phyloP scores from a whole-genome alignment of 2,329 filamentous ascomycete species.

The Fusarium sp. region DNA sequence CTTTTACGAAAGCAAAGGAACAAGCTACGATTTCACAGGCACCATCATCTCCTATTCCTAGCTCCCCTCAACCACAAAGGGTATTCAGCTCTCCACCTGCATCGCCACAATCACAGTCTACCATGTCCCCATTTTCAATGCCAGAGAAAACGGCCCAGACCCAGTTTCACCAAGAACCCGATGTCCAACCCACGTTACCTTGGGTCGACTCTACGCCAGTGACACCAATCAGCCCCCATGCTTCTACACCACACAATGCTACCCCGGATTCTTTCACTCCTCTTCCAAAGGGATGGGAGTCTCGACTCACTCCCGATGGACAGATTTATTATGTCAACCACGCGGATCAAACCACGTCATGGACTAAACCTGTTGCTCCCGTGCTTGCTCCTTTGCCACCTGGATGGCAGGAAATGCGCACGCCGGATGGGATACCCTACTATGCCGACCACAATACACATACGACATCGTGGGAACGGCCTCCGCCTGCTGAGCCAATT shows the following conservation, averaged over 20 bases:
- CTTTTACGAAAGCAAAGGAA: not conserved
- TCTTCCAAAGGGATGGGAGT: not conserved
- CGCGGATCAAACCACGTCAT: not conserved
- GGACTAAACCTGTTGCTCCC: not conserved
- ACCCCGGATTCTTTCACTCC: not conserved
- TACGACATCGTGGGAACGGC: not conserved
- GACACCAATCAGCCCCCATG: not conserved
- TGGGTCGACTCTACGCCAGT: not conserved
- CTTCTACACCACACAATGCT: not conserved
- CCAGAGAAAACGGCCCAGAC: not conserved
- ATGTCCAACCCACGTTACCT: not conserved
- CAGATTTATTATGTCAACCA: not conserved
- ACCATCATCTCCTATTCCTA: not conserved
- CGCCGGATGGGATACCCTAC: not conserved
- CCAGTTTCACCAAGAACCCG: not conserved
- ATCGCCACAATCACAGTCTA: not conserved
- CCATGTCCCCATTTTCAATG: not conserved
- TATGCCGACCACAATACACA: not conserved
- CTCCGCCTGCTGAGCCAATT: not conserved
- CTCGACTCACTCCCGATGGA: not conserved
- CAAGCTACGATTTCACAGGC: not conserved
- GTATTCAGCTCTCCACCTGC: not conserved
- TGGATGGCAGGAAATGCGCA: not conserved
- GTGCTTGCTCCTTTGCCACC: not conserved
- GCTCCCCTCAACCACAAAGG: not conserved